A percentile compares a stretch with the other conserved stretches of the same genome.
phyloP scores from a whole-genome alignment of 768 basidiomycete species.

The Agrocybe pediades region DNA sequence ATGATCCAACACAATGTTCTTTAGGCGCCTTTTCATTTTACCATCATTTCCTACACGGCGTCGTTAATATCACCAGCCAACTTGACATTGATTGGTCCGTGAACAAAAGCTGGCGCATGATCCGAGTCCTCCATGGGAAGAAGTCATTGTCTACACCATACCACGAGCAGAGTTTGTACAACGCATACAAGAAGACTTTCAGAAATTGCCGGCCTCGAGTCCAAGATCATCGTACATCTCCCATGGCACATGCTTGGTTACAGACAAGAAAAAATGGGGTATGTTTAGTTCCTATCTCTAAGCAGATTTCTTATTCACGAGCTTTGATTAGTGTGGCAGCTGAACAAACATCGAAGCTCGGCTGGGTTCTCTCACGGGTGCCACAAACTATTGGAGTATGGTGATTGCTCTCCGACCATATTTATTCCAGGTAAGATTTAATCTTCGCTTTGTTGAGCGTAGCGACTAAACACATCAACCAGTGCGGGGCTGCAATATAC shows the following conservation, averaged over 20 bases:
- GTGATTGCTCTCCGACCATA: constrained; percentile 19
- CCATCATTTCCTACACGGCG: constrained; percentile 27
- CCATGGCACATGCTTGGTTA: constrained; percentile 27
- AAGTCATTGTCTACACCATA: constrained; percentile 17
- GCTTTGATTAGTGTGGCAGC: constrained; percentile 16
- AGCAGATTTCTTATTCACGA: neutral
- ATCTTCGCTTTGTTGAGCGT: neutral
- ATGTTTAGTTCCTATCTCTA: neutral
- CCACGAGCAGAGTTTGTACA: constrained; percentile 24
- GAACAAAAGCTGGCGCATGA: constrained; percentile 29
- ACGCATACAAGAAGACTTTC: constrained; percentile 22
- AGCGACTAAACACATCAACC: too few species aligned
- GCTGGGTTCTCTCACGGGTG: constrained; percentile 24
- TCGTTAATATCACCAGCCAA: constrained; percentile 11
- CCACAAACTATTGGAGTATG: constrained; percentile 27
- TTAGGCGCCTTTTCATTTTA: constrained; percentile 30
- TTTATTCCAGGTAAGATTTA: constrained; percentile 20
- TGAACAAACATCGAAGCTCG: constrained; percentile 22
- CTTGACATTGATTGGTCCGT: constrained; percentile 26
- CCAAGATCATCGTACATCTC: constrained; percentile 23
- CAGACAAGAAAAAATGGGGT: constrained; percentile 27
- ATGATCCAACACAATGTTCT: constrained; percentile 23
- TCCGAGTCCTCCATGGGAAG: constrained; percentile 19
- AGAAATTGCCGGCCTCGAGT: constrained; percentile 15
- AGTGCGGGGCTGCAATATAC: constrained; percentile 27